phyloP scores from a whole-genome alignment of 2,329 filamentous ascomycete genomes.

The Neocucurbitaria cava region DNA sequence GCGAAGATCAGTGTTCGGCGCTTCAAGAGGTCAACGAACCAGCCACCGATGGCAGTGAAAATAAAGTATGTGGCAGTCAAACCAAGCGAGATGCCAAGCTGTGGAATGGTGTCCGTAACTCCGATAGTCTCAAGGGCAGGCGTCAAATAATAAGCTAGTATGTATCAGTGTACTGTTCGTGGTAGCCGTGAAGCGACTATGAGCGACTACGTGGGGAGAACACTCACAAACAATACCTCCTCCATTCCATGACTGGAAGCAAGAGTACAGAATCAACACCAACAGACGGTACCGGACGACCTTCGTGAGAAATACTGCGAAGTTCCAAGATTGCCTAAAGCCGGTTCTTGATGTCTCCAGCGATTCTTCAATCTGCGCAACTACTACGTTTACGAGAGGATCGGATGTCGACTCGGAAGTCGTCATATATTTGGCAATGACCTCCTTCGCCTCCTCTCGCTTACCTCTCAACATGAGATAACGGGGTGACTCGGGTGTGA shows the following conservation, averaged over 20 bases:
- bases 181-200: neutral
- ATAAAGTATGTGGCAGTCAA: slow-evolving; percentile 56
- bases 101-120: slow-evolving; percentile 46
- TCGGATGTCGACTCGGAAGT: slow-evolving; percentile 50
- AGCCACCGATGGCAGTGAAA: slow-evolving; percentile 52
- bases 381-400: slow-evolving; percentile 52
- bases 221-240: slow-evolving; percentile 52
- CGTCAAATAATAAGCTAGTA: slow-evolving; percentile 48
- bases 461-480: slow-evolving; percentile 42
- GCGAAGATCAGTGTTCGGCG: slow-evolving; percentile 56
- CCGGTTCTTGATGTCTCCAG: slow-evolving; percentile 50
- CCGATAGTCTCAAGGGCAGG: slow-evolving; percentile 53
- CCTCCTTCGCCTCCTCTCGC: slow-evolving; percentile 22
- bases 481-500: slow-evolving; percentile 48
- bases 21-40: slow-evolving; percentile 53
- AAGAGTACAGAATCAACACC: slow-evolving; percentile 54
- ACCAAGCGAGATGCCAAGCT: slow-evolving; percentile 54
- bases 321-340: slow-evolving; percentile 54
- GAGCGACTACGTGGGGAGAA: too few relatives aligned
- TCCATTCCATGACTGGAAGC: slow-evolving; percentile 58
- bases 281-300: slow-evolving; percentile 53
- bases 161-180: neutral
- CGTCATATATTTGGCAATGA: slow-evolving; percentile 50
- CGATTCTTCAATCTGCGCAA: slow-evolving; percentile 55
- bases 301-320: slow-evolving; percentile 56